Conservation (phyloP, 352 stramenopile genomes). For the Phytopythium sindhum region DNA sequence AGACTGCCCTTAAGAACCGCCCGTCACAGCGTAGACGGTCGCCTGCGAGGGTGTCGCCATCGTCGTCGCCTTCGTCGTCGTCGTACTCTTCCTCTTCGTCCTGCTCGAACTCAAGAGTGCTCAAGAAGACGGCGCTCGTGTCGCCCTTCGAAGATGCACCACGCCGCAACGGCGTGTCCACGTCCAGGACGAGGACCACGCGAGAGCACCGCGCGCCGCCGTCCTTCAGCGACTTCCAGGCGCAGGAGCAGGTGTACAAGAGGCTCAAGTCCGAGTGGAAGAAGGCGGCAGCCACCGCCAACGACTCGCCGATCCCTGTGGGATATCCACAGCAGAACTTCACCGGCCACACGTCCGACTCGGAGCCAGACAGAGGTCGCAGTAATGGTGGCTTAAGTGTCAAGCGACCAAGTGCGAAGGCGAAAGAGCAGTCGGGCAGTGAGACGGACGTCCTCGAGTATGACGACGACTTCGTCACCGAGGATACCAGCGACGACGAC, state of each 20-base stretch:
- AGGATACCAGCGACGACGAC: conserved; percentile 1
- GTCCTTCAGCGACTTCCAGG: conserved; percentile 1
- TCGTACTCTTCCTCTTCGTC: background rate
- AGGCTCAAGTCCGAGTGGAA: background rate
- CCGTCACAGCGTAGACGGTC: background rate
- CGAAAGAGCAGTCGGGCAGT: background rate
- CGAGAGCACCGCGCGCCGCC: background rate
- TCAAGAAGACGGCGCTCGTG: background rate
- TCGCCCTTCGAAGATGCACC: background rate
- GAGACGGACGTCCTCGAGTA: conserved; percentile 8
- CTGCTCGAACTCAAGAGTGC: background rate
- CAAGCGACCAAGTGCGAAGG: background rate
- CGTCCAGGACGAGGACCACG: background rate
- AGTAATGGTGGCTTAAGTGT: background rate
- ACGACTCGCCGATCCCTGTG: background rate
- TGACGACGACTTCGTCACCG: conserved; percentile 8
- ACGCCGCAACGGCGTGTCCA: background rate
- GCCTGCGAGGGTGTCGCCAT: background rate
- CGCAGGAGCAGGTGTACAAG: background rate
- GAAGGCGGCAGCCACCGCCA: background rate
- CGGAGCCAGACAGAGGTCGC: background rate
- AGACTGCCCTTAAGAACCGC: background rate
- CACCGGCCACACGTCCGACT: background rate
- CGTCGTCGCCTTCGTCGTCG: background rate
- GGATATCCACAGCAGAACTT: background rate